Percentiles rank a stretch among this genome's conserved stretches.
Conservation (phyloP, 371 early-diverging fungal species). For the Phascolomyces articulosus region DNA sequence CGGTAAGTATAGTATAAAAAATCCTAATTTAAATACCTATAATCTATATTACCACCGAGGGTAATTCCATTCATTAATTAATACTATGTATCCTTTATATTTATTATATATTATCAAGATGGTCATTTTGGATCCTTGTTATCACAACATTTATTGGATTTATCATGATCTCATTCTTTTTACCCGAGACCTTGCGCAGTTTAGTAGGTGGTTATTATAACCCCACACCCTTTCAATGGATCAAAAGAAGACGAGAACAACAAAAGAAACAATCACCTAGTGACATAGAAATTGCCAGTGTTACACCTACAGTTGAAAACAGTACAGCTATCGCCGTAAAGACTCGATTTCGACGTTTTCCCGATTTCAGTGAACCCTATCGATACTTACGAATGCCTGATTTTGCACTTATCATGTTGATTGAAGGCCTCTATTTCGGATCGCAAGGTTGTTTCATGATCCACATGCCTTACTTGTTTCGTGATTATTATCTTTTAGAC, state of each 20-base stretch:
- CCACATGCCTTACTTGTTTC: constrained; percentile 16
- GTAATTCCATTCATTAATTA: neutral
- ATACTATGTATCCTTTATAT: too few species aligned
- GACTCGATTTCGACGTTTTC: constrained; percentile 7
- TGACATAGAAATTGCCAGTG: neutral
- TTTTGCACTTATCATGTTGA: constrained; percentile 8
- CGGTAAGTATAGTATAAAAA: neutral
- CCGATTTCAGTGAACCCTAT: constrained; percentile 20
- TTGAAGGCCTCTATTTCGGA: constrained; percentile 11
- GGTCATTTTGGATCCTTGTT: constrained; percentile 58
- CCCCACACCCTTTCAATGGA: constrained; percentile 31
- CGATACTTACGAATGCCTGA: constrained; percentile 19
- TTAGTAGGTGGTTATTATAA: constrained; percentile 38
- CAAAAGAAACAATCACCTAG: neutral
- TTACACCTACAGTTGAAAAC: neutral
- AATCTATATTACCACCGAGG: too few species aligned
- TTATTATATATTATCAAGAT: too few species aligned
- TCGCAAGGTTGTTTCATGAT: constrained; percentile 17
- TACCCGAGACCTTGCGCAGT: constrained; percentile 63
- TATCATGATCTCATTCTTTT: constrained; percentile 43
- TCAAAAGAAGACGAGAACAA: neutral
- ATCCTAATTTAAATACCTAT: too few species aligned
- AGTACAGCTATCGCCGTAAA: neutral
- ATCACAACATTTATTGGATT: constrained; percentile 47
- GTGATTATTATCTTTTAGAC: constrained; percentile 12